phyloP scores from a whole-genome alignment of 1,284 basidiomycete genomes.

The Ustilago bromivora region DNA sequence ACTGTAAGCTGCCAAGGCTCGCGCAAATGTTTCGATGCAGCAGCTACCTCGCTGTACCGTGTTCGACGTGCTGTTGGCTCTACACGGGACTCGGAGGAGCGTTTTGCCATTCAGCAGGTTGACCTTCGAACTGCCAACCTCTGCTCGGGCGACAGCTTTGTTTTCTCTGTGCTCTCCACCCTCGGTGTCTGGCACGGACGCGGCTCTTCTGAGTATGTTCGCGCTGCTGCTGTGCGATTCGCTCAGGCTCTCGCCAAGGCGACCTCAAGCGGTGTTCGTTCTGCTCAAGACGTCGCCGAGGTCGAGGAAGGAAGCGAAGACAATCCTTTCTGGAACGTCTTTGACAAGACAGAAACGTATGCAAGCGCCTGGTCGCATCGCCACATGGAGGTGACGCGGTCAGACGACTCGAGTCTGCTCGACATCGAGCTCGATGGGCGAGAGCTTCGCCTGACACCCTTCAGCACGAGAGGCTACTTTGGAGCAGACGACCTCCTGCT shows the following conservation, averaged over 20 bases:
- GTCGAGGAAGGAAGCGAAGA: slow-evolving; percentile 61
- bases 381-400: slow-evolving; percentile 10
- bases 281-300: slow-evolving; percentile 36
- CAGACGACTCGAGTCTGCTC: slow-evolving; percentile 28
- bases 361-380: slow-evolving; percentile 51
- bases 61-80: slow-evolving; percentile 35
- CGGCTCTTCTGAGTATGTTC: slow-evolving; percentile 43
- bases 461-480: slow-evolving; percentile 20
- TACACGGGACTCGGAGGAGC: slow-evolving; percentile 11
- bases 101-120: slow-evolving; percentile 57
- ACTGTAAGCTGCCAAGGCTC: slow-evolving; percentile 48
- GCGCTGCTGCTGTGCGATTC: slow-evolving; percentile 50
- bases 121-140: slow-evolving; percentile 54
- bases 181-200: slow-evolving; percentile 63
- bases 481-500: slow-evolving; percentile 40
- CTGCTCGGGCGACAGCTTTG: slow-evolving; percentile 58
- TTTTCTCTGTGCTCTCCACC: slow-evolving; percentile 45
- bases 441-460: slow-evolving; percentile 22
- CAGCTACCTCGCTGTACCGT: slow-evolving; percentile 49
- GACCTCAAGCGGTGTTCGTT: slow-evolving; percentile 24
- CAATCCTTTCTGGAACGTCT: slow-evolving; percentile 56
- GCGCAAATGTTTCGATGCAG: slow-evolving; percentile 48
- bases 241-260: slow-evolving; percentile 46
- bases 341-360: slow-evolving; percentile 47
- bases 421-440: slow-evolving; percentile 34